phyloP scores from a whole-genome alignment of 2,329 filamentous ascomycete species.

The Pseudocercospora vitis region DNA sequence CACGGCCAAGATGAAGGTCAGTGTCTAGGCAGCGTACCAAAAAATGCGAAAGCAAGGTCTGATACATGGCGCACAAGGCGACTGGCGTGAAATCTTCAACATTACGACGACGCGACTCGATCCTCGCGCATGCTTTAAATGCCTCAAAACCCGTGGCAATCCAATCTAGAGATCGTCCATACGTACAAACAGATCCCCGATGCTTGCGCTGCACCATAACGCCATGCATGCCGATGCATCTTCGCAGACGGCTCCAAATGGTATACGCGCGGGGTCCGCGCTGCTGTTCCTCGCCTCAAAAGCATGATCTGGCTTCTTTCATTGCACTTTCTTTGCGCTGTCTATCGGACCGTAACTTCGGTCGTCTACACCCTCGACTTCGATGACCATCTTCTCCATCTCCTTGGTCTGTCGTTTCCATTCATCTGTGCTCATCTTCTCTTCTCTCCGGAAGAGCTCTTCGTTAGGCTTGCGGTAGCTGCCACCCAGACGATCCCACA shows the following conservation, averaged over 20 bases:
- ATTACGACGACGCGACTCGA: background rate
- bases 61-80: slow-evolving; percentile 4
- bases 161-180: background rate
- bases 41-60: no score
- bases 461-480: slow-evolving; percentile 85
- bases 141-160: background rate
- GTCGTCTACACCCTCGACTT: slow-evolving; percentile 64
- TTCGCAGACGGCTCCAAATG: background rate
- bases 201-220: background rate
- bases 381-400: slow-evolving; percentile 72
- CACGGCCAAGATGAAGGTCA: no score
- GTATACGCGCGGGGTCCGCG: background rate
- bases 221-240: background rate
- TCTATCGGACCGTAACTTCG: slow-evolving; percentile 43
- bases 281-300: slow-evolving; percentile 3
- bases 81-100: background rate
- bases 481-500: slow-evolving; percentile 84
- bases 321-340: slow-evolving; percentile 41
- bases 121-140: background rate
- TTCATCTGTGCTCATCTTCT: slow-evolving; percentile 77
- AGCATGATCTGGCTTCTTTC: background rate
- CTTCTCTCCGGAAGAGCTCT: slow-evolving; percentile 79
- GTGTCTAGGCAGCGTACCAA: no score
- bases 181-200: background rate
- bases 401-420: slow-evolving; percentile 76